Evolutionary conservation across 768 basidiomycete species (phyloP).

Genomic region (Leccinum rimulosum): DNA sequence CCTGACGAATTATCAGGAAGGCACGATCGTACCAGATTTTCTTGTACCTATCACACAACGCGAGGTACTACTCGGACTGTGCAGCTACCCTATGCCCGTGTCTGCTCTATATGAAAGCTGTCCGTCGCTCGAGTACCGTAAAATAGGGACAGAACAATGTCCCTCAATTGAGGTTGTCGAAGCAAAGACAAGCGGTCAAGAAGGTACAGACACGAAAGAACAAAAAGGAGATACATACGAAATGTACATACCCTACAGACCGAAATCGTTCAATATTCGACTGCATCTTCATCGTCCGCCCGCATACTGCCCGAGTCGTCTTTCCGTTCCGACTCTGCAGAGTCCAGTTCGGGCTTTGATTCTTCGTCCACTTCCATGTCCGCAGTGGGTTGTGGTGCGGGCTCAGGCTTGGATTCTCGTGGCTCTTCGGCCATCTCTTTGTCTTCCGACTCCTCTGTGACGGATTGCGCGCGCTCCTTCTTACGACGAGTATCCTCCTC

Average conservation of each 20-base stretch:
- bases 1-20: not conserved
- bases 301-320: conserved; percentile 53
- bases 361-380: conserved; percentile 37
- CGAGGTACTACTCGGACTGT: not conserved
- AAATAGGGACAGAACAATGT: not conserved
- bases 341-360: conserved; percentile 35
- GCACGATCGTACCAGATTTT: not conserved
- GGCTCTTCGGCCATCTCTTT: conserved; percentile 36
- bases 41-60: not conserved
- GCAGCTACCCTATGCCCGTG: not conserved
- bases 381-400: conserved; percentile 22
- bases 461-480: conserved; percentile 38
- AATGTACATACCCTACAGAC: conserved; percentile 28
- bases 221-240: conserved; percentile 23
- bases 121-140: not conserved
- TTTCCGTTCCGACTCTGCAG: conserved; percentile 45
- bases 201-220: conserved; percentile 7
- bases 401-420: conserved; percentile 17
- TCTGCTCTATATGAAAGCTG: not conserved
- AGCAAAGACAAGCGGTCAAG: conserved; percentile 20
- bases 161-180: conserved; percentile 11
- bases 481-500: conserved; percentile 58
- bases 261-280: conserved; percentile 56
- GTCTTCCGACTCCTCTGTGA: conserved; percentile 30
- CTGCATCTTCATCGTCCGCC: conserved; percentile 77